Base-by-base conservation (phyloP, 495 filamentous ascomycete genomes). In the Aspergillus conjunctus region DNA sequence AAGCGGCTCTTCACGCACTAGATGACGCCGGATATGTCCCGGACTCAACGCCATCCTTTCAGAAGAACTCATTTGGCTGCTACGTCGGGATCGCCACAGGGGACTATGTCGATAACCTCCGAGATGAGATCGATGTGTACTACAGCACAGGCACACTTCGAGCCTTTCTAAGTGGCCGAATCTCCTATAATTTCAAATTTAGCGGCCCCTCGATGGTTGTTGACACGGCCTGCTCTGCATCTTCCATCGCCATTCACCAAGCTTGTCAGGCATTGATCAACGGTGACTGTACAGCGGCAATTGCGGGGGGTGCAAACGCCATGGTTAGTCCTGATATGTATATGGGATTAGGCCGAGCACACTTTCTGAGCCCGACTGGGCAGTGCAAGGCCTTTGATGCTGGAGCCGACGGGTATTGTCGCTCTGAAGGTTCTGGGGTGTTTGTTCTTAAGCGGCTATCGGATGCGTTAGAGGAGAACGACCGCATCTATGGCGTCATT, bases 191-290 rank as follows among this genome's bases (percentile, higher is more conserved):
- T 66, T 88, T 92, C 63, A 87, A 86, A 51, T 91, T 91, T 65
- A 80, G 77, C 39, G 90, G 90, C 0, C 88, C 89, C 0, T 89
- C 85, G 54, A 80, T 85, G 68, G 88, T 80, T 61, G 77, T 92
- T 31, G 90, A 93, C 66, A 91, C 90, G 0, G 90, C 89, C n/a
- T 93, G 90, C 68, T 91, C 87, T 9, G 88, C 83, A 3, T 52
- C 60, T 14, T 30, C 85, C 79, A 58, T 78, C 85, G 58, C 65
- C 9, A 56, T 67, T 10, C 85, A 90, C 56, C 30, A 70, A 10
- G 88, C 88, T 14, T 88, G 87, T 71, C 83, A 81, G 7, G 77
- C 88, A 0, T 77, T 91, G 10, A 85, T 84, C 76, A 77, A 79
- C 1, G 81, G 85, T 37, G 86, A 91, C 63, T 88, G 86, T 65